These are phyloP conservation scores for Melampsora larici-populina DNA, from an alignment of 1,284 basidiomycete genomes.

Conservation along the genomic window DNA sequence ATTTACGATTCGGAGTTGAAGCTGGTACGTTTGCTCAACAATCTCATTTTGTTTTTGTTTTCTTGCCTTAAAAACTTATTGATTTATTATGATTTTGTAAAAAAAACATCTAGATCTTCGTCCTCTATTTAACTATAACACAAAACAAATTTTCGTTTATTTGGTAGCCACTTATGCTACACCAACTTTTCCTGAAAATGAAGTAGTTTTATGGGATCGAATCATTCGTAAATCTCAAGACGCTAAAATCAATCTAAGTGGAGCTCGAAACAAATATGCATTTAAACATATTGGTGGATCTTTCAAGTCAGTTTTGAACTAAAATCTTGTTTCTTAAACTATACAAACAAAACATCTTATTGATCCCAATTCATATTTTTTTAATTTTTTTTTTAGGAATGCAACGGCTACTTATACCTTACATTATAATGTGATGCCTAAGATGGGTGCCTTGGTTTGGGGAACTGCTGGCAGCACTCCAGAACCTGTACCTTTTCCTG, in stretches of 20 bases:
- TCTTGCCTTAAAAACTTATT: background rate
- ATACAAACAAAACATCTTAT: background rate
- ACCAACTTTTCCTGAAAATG: conserved; percentile 67
- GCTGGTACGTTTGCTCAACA: conserved; percentile 1
- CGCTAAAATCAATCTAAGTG: conserved; percentile 63
- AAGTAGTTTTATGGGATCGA: conserved; percentile 85
- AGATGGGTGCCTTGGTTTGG: conserved; percentile 72
- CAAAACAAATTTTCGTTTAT: conserved; percentile 84
- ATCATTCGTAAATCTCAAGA: conserved; percentile 75
- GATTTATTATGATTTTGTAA: background rate
- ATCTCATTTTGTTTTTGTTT: conserved; percentile 1
- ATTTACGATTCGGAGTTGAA: conserved; percentile 29
- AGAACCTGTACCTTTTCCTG: conserved; percentile 61
- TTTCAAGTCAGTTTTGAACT: conserved; percentile 67
- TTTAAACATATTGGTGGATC: conserved; percentile 71
- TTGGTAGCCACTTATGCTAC: conserved; percentile 74
- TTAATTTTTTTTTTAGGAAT: conserved; percentile 58
- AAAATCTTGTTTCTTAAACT: background rate
- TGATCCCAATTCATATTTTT: conserved; percentile 5
- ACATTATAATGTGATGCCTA: conserved; percentile 86
- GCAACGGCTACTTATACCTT: conserved; percentile 68
- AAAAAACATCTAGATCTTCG: conserved; percentile 62
- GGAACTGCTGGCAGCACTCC: conserved; percentile 68
- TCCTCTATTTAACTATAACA: conserved; percentile 87
- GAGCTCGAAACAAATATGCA: conserved; percentile 74